These are phyloP conservation scores for Drechslerella coelobrocha DNA, from an alignment of 2,329 filamentous ascomycete genomes.

Conservation along the genomic window DNA sequence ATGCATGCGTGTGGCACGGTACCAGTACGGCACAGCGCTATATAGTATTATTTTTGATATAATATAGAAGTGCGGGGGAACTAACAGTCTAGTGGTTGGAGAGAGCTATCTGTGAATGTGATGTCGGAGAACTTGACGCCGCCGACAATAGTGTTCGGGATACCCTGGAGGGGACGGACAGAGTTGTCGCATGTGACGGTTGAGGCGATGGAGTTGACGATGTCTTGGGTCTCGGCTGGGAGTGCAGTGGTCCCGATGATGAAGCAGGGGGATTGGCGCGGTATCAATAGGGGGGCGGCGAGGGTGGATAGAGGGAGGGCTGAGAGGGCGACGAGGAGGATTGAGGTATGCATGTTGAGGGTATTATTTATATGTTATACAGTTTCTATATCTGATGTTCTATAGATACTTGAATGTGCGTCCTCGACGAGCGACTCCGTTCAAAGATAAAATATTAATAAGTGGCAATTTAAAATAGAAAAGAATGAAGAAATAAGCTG, in stretches of 20 bases:
- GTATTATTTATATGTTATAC: no score
- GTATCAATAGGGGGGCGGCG: constrained; percentile 12
- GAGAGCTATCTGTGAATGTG: constrained; percentile 64
- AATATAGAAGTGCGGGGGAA: background rate
- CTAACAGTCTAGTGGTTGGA: constrained; percentile 62
- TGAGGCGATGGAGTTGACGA: constrained; percentile 60
- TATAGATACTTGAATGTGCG: no score
- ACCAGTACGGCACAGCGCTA: no score
- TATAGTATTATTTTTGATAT: no score
- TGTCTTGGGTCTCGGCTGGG: constrained; percentile 62
- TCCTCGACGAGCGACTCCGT: background rate
- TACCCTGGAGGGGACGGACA: constrained; percentile 62
- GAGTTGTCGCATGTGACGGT: constrained; percentile 63
- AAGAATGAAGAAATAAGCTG: constrained; percentile 21
- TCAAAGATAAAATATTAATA: background rate
- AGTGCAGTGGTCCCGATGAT: constrained; percentile 57
- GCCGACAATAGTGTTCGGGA: constrained; percentile 67
- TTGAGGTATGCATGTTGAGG: constrained; percentile 30
- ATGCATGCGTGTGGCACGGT: no score
- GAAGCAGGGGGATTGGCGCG: constrained; percentile 36
- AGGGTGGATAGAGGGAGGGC: constrained; percentile 20
- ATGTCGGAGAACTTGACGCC: constrained; percentile 64
- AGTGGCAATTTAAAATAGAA: constrained; percentile 7
- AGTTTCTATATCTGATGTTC: no score
- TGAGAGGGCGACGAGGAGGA: constrained; percentile 21